Base-by-base conservation (phyloP, 164 flowering plant genomes). In the Berberis thunbergii region DNA sequence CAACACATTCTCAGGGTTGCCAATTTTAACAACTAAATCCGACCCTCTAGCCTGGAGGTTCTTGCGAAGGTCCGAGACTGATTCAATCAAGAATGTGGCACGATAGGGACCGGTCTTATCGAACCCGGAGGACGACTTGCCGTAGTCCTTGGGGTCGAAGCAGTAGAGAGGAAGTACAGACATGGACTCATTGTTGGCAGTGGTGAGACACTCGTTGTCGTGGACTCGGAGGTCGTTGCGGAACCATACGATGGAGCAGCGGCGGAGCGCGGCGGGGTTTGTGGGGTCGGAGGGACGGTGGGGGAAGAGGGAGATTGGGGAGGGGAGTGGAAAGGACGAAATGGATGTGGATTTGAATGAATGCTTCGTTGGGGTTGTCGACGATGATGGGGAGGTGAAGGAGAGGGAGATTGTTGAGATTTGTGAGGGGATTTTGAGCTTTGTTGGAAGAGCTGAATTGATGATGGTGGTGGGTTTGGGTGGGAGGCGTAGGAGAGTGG, bases 71-170 rank as follows among this genome's bases (percentile, higher is more conserved):
- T 91, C 85, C 6, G 87, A 57, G 2, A 94, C 96, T 4, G 97
- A 84, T 48, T 92, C 81, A 2, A 89, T 75, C 80, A 94, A 48
- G 75, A 94, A 94, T 6, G 81, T 57, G 42, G 98, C 91, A 2
- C 92, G 76, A 61, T 80, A 78, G 0, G 98, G 91, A 11, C 97
- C 98, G 5, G 97, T 88, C 53, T 87, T 88, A 63, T 85, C 94
- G 67, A 93, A 90, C 66, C 98, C 98, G 7, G 91, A 82, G 0
- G 89, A 75, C 3, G 98, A 94, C 60, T 85, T 91, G 1, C 95
- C 96, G 41, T 87, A 94, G 55, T 91, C 98, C 4, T 84, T 69
- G 3, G 97, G 91, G 73, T 94, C 96, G 68, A 94, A 94, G 67
- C 91, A 83, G 77, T 84, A 94, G 10, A 94, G 89, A 0, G 95